These are phyloP conservation scores for Geranium brycei DNA, from an alignment of 345 rosid genomes.

Conservation along the genomic window DNA sequence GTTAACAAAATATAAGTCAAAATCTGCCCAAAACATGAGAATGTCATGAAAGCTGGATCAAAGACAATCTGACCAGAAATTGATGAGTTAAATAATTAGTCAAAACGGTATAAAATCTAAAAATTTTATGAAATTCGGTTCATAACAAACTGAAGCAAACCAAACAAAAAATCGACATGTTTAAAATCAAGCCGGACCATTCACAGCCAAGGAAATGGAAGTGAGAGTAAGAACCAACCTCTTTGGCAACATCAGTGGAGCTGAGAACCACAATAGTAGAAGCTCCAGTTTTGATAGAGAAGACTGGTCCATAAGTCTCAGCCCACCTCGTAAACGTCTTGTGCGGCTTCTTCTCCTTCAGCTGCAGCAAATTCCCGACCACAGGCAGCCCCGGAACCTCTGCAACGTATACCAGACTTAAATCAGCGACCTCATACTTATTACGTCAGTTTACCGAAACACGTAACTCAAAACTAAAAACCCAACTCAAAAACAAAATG, in stretches of 20 bases:
- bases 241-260: slow-evolving; percentile 55
- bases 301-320: slow-evolving; percentile 65
- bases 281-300: slow-evolving; percentile 66
- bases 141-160: too few relatives aligned
- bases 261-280: slow-evolving; percentile 51
- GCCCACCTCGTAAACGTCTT: slow-evolving; percentile 73
- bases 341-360: slow-evolving; percentile 88
- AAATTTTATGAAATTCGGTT: too few relatives aligned
- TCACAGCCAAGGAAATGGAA: neutral
- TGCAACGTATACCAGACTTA: slow-evolving; percentile 23
- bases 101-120: too few relatives aligned
- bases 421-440: neutral
- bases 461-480: neutral
- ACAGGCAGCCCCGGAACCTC: slow-evolving; percentile 72
- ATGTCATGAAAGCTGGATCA: too few relatives aligned
- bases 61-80: too few relatives aligned
- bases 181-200: too few relatives aligned
- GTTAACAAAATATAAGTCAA: too few relatives aligned
- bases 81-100: too few relatives aligned
- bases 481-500: slow-evolving; percentile 29
- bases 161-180: too few relatives aligned
- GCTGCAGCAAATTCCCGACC: slow-evolving; percentile 69
- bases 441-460: neutral
- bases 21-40: too few relatives aligned
- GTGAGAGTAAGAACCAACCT: slow-evolving; percentile 34